phyloP scores from a whole-genome alignment of 768 basidiomycete species.

The Pleurotus giganteus region DNA sequence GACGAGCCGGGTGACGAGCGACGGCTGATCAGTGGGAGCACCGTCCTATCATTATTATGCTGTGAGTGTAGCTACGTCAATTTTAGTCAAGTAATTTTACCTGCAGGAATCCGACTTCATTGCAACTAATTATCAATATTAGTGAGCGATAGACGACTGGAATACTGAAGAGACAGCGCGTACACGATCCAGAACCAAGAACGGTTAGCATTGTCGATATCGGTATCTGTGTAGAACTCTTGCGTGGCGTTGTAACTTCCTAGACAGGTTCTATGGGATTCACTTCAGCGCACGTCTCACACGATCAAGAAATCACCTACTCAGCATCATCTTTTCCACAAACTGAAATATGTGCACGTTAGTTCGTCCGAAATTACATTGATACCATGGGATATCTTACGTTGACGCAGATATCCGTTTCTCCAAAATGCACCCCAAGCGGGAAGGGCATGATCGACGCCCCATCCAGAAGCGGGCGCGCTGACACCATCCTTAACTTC shows the following conservation, averaged over 20 bases:
- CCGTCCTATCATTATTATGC: constrained; percentile 32
- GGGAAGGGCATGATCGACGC: constrained; percentile 54
- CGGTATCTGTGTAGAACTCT: constrained; percentile 50
- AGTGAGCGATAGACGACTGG: background rate
- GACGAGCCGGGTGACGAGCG: constrained; percentile 54
- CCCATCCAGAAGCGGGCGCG: constrained; percentile 56
- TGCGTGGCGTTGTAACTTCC: constrained; percentile 40
- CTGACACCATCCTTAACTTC: constrained; percentile 57
- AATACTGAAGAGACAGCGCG: constrained; percentile 13
- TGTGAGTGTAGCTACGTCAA: background rate
- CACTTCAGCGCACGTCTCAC: background rate
- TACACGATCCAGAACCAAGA: constrained; percentile 77
- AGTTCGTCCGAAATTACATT: background rate
- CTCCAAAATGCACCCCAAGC: constrained; percentile 65
- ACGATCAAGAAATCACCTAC: constrained; percentile 33
- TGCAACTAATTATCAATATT: constrained; percentile 45
- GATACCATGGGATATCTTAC: constrained; percentile 30
- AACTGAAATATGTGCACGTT: constrained; percentile 33
- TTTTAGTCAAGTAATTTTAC: constrained; percentile 18
- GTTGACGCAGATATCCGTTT: constrained; percentile 38
- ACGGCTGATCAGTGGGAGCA: constrained; percentile 34
- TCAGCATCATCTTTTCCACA: constrained; percentile 46
- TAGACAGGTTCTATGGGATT: constrained; percentile 32
- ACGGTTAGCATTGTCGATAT: constrained; percentile 51
- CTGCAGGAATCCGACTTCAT: constrained; percentile 64